These are phyloP conservation scores for Barnettozyma vustinii DNA, from an alignment of 805 yeast genomes.

Conservation along the genomic window DNA sequence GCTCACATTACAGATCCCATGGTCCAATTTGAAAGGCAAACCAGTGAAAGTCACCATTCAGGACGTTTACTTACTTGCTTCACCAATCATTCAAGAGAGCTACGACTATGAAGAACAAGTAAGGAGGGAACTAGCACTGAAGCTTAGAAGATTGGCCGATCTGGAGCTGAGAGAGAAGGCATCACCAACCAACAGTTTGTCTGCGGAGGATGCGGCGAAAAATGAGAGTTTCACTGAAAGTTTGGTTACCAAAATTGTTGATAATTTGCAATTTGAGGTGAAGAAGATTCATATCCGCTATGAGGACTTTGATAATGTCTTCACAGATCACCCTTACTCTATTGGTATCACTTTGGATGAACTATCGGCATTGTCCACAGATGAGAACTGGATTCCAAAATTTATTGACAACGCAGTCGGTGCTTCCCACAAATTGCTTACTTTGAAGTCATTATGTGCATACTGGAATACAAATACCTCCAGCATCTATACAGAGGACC, in stretches of 20 bases:
- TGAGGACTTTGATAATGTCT: constrained; percentile 67
- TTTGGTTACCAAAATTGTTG: constrained; percentile 82
- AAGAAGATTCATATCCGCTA: constrained; percentile 88
- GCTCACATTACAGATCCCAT: constrained; percentile 86
- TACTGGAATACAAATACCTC: constrained; percentile 76
- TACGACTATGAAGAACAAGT: constrained; percentile 49
- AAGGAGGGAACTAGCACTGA: constrained; percentile 58
- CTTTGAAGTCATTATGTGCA: constrained; percentile 65
- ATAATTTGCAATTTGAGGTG: constrained; percentile 86
- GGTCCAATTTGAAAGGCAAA: constrained; percentile 89
- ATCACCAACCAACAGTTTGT: constrained; percentile 29
- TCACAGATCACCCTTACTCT: constrained; percentile 72
- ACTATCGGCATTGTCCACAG: constrained; percentile 87
- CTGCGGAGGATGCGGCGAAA: constrained; percentile 37
- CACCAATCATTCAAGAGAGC: constrained; percentile 60
- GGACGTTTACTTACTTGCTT: constrained; percentile 77
- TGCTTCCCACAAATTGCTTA: constrained; percentile 70
- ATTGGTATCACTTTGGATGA: constrained; percentile 81
- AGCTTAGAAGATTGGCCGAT: constrained; percentile 61
- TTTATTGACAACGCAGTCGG: constrained; percentile 68
- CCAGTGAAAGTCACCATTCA: constrained; percentile 88
- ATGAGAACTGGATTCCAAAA: constrained; percentile 76
- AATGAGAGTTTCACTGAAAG: constrained; percentile 85
- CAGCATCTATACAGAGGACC: constrained; percentile 43
- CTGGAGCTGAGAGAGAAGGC: constrained; percentile 50